Evolutionary conservation across 2,329 filamentous ascomycete genomes (phyloP).

Genomic region (Colletotrichum orbiculare): DNA sequence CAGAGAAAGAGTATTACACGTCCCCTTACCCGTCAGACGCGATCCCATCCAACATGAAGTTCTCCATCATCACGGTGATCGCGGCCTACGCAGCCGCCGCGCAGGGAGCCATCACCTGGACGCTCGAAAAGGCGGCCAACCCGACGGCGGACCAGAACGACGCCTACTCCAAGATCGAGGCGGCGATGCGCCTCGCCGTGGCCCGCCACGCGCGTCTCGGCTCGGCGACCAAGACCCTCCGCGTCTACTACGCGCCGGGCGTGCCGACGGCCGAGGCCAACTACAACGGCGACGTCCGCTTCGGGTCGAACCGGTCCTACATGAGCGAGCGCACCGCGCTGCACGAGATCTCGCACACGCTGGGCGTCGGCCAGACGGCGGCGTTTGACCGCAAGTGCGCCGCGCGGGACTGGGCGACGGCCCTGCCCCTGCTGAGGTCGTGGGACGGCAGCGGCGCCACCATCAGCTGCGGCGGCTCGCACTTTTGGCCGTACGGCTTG

Average conservation of each 20-base stretch:
- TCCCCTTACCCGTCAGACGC: neutral
- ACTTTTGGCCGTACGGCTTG: conserved; percentile 55
- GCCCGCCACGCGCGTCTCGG: conserved; percentile 52
- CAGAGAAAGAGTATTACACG: neutral
- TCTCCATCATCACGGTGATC: conserved; percentile 43
- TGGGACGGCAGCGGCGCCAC: conserved; percentile 52
- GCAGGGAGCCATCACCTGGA: conserved; percentile 52
- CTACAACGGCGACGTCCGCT: conserved; percentile 59
- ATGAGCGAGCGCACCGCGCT: conserved; percentile 61
- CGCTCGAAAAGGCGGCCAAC: conserved; percentile 49
- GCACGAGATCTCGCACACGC: conserved; percentile 60
- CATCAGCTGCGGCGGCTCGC: conserved; percentile 53
- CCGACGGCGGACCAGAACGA: conserved; percentile 55
- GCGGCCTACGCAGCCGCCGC: conserved; percentile 45
- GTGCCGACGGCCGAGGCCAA: conserved; percentile 60
- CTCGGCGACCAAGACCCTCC: conserved; percentile 51
- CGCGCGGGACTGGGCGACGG: conserved; percentile 53
- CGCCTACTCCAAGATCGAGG: conserved; percentile 55
- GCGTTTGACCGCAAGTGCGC: conserved; percentile 53
- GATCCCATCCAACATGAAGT: conserved; percentile 21
- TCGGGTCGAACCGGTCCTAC: conserved; percentile 56
- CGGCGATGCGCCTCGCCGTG: conserved; percentile 53
- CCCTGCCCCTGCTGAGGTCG: conserved; percentile 50
- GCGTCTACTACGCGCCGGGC: conserved; percentile 55
- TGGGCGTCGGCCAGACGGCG: conserved; percentile 58